phyloP scores from a whole-genome alignment of 164 flowering plant species.

The Umbilicus rupestris region DNA sequence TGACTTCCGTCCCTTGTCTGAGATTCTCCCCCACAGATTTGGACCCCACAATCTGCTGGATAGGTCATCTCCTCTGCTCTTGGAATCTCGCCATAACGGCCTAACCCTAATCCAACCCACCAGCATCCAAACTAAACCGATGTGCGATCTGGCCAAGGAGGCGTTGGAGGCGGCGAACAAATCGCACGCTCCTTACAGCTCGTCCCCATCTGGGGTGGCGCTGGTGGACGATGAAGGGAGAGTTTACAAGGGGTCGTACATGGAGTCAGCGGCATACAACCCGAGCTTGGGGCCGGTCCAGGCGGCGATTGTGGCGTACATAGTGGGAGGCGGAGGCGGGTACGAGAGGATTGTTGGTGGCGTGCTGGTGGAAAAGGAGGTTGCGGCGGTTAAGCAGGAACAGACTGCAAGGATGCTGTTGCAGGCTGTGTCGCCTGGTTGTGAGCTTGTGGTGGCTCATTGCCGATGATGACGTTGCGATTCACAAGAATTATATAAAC shows the following conservation, averaged over 20 bases:
- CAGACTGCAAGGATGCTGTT: slow-evolving; percentile 53
- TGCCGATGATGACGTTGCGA: too few species aligned
- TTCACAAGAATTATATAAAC: background rate
- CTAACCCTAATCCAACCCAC: slow-evolving; percentile 7
- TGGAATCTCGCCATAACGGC: slow-evolving; percentile 47
- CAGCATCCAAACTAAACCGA: background rate
- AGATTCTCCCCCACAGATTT: slow-evolving; percentile 51
- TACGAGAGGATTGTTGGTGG: slow-evolving; percentile 55
- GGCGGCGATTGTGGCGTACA: slow-evolving; percentile 73
- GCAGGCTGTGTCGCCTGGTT: slow-evolving; percentile 45
- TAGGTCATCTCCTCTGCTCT: slow-evolving; percentile 43
- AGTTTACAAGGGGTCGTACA: slow-evolving; percentile 58
- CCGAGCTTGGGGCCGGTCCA: slow-evolving; percentile 82
- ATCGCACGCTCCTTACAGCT: slow-evolving; percentile 80
- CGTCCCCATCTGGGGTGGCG: slow-evolving; percentile 85
- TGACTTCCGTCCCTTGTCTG: slow-evolving; percentile 25
- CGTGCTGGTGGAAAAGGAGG: slow-evolving; percentile 78
- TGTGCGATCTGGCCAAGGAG: slow-evolving; percentile 14
- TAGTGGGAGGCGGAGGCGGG: slow-evolving; percentile 48
- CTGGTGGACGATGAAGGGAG: slow-evolving; percentile 49
- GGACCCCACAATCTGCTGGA: slow-evolving; percentile 63
- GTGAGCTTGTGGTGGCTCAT: slow-evolving; percentile 46
- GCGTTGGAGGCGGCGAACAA: slow-evolving; percentile 72
- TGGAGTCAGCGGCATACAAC: slow-evolving; percentile 88
- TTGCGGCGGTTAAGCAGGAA: slow-evolving; percentile 52